A percentile compares a stretch with the other conserved stretches of the same genome.
These are phyloP conservation scores for Penicillium simplicissimum DNA, from an alignment of 495 filamentous ascomycete genomes.

Conservation along the genomic window DNA sequence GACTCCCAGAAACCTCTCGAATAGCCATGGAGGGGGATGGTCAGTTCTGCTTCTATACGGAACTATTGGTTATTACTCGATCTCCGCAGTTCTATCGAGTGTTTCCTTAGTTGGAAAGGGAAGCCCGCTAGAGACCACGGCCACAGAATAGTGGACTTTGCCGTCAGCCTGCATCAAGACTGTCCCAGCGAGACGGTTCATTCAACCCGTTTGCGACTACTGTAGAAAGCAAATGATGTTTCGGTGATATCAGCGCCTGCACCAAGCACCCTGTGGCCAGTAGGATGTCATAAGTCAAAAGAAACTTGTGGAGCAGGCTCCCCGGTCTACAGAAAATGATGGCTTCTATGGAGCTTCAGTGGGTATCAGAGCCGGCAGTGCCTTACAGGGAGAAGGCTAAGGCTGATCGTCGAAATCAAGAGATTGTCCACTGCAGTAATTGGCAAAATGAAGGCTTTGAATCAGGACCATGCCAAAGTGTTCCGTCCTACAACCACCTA, in stretches of 20 bases:
- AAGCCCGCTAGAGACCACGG: too few species aligned
- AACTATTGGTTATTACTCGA: not conserved
- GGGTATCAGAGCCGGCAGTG: not conserved
- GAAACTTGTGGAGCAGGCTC: constrained; percentile 4
- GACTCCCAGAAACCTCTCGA: not conserved
- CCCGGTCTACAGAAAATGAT: not conserved
- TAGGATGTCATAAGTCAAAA: constrained; percentile 12
- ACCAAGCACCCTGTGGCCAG: not conserved
- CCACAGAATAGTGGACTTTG: too few species aligned
- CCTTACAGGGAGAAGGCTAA: not conserved
- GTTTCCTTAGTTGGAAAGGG: too few species aligned
- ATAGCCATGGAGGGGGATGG: not conserved
- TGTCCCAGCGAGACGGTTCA: too few species aligned
- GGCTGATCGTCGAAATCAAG: not conserved
- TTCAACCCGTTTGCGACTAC: too few species aligned
- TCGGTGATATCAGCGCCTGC: constrained; percentile 13
- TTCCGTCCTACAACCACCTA: not conserved
- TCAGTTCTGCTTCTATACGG: not conserved
- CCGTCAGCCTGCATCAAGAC: too few species aligned
- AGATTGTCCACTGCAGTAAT: too few species aligned
- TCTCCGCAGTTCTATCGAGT: not conserved
- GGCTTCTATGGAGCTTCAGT: constrained; percentile 2
- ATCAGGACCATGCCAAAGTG: not conserved
- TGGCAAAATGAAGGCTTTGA: not conserved
- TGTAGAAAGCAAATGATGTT: not conserved